These are phyloP conservation scores for Termitomyces sp. DNA, from an alignment of 768 basidiomycete genomes.

Conservation along the genomic window DNA sequence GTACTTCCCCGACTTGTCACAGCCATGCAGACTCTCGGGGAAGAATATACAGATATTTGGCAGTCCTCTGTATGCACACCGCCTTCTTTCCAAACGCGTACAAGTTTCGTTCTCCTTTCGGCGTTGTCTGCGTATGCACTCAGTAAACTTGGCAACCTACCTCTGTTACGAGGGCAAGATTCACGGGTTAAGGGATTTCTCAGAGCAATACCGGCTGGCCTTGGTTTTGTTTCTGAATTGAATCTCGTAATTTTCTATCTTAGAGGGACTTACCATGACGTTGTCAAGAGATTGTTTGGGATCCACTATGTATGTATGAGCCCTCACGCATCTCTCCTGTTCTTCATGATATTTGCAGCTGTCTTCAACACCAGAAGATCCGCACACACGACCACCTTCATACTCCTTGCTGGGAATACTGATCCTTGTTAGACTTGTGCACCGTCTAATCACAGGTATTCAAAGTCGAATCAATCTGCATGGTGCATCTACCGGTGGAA, in stretches of 20 bases:
- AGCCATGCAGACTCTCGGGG: constrained; percentile 85
- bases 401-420: constrained; percentile 83
- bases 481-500: constrained; percentile 12
- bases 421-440: constrained; percentile 55
- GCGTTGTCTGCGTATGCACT: constrained; percentile 61
- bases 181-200: constrained; percentile 29
- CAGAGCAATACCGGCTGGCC: constrained; percentile 37
- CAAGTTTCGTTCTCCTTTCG: constrained; percentile 59
- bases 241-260: constrained; percentile 83
- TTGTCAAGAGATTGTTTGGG: constrained; percentile 61
- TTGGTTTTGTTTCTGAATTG: constrained; percentile 61
- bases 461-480: constrained; percentile 20
- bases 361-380: constrained; percentile 68
- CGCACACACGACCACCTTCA: constrained; percentile 71
- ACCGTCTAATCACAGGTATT: constrained; percentile 51
- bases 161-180: constrained; percentile 30
- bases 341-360: constrained; percentile 37
- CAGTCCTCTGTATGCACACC: constrained; percentile 35
- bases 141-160: constrained; percentile 39
- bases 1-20: neutral
- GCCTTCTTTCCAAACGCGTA: constrained; percentile 42
- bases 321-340: neutral
- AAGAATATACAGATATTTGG: constrained; percentile 88
- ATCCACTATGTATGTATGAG: constrained; percentile 53
- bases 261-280: constrained; percentile 72